Percentiles rank a stretch among this genome's conserved stretches.
These are phyloP conservation scores for Thielaviopsis cerberus DNA, from an alignment of 2,329 filamentous ascomycete genomes.

Conservation along the genomic window DNA sequence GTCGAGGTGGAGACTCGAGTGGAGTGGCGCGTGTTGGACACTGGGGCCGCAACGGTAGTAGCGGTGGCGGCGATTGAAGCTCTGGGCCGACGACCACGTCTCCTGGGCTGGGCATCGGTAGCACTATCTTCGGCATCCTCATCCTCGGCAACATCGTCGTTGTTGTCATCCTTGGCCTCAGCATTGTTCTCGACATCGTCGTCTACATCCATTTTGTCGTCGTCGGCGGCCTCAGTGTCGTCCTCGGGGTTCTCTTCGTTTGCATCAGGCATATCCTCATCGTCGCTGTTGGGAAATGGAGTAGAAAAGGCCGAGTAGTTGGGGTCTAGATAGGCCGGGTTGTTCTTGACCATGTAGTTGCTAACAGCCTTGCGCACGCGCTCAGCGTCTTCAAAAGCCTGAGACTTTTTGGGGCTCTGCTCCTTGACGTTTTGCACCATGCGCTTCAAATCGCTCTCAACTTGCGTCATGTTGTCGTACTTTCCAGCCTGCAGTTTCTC, in stretches of 20 bases:
- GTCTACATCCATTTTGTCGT: conserved; percentile 18
- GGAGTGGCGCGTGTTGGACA: conserved; percentile 5
- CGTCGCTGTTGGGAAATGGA: conserved; percentile 42
- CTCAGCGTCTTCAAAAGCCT: conserved; percentile 68
- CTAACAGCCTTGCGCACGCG: conserved; percentile 69
- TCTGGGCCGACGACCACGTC: conserved; percentile 9
- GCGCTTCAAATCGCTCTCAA: conserved; percentile 75
- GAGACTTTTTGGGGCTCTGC: conserved; percentile 55
- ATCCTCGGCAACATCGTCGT: not conserved
- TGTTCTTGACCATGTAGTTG: conserved; percentile 73
- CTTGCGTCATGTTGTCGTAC: conserved; percentile 50
- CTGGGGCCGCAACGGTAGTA: not conserved
- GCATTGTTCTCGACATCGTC: conserved; percentile 16
- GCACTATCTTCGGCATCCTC: conserved; percentile 1
- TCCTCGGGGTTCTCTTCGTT: conserved; percentile 16
- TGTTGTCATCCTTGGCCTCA: conserved; percentile 6
- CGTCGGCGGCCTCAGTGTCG: conserved; percentile 16
- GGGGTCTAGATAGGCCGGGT: conserved; percentile 57
- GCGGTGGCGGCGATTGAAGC: not conserved
- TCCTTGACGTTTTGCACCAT: conserved; percentile 78
- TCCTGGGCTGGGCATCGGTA: not conserved
- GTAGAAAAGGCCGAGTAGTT: conserved; percentile 55
- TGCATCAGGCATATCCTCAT: conserved; percentile 19
- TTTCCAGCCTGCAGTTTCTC: conserved; percentile 48
- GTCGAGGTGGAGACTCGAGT: conserved; percentile 3